Evolutionary conservation across 805 yeast species (phyloP), one percentile per base, ranked within the genome.

Genomic region (Yamadazyma sp.): DNA sequence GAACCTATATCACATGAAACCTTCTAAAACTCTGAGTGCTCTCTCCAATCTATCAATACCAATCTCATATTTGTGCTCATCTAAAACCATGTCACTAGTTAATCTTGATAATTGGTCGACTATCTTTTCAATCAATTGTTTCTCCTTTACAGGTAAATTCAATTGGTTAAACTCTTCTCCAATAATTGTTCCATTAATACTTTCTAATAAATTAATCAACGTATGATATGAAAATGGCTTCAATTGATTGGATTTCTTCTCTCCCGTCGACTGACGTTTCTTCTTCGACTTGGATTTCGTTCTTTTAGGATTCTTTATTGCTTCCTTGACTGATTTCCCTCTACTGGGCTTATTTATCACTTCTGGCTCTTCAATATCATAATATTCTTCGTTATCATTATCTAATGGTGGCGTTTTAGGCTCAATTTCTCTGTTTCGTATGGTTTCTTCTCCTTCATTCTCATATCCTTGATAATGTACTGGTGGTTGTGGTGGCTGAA

Each of bases 51-150:
- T 69, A 43, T 76, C 70, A 28, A 86, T 73, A 9, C 97, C 95
- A 42, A 86, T 87, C 11, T 79, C 80, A 39, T 83, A 81, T 50
- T 93, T 76, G 19, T 76, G 77, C 19, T 86, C 86, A 56, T 91
- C 96, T 37, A 86, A 55, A 35, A 88, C 83, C 86, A 93, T 87
- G 52, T 88, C 96, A 35, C 89, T 86, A 3, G 95, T 87, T 39
- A 93, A 71, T 48, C 93, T 72, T 25, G 93, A 81, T 30, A 91
- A 66, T 2, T 94, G 80, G 50, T 88, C 95, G 3, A 91, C 84
- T 31, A 91, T 78, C 57, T 86, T 80, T 52, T 91, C 97, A 27
- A 91, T 67, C 26, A 89, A 68, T 48, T 77, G 81, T 46, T 84
- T 82, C 51, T 88, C 96, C 40, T 81, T 82, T 0, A 72, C 61